A percentile compares a stretch with the other conserved stretches of the same genome.
phyloP scores from a whole-genome alignment of 1,284 basidiomycete species.

The Tausonia pullulans region DNA sequence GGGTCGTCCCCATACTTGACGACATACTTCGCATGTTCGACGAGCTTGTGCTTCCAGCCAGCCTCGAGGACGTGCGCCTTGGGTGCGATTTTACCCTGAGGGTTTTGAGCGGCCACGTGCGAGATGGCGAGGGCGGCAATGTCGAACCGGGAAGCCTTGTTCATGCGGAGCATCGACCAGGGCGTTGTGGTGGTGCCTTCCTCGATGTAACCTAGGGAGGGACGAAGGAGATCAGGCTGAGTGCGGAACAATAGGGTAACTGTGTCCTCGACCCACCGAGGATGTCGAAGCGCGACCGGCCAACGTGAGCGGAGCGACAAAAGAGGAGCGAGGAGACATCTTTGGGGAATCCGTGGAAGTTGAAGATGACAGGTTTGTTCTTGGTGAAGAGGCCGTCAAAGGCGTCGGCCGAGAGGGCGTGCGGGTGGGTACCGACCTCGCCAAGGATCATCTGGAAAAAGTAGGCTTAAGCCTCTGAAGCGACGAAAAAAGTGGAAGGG shows the following conservation, averaged over 20 bases:
- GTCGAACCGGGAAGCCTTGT: constrained; percentile 38
- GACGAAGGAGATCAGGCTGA: too few relatives aligned
- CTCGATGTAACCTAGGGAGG: constrained; percentile 33
- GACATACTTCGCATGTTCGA: constrained; percentile 27
- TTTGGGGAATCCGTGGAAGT: constrained; percentile 68
- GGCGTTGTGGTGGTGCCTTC: constrained; percentile 41
- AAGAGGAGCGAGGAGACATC: constrained; percentile 33
- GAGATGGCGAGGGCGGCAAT: constrained; percentile 36
- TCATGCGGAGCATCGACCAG: constrained; percentile 38
- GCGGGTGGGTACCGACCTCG: constrained; percentile 56
- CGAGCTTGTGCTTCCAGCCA: constrained; percentile 33
- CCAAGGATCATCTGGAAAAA: constrained; percentile 54
- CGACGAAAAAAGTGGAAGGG: constrained; percentile 12
- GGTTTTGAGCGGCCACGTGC: constrained; percentile 26
- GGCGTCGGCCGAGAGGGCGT: constrained; percentile 50
- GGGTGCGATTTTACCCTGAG: constrained; percentile 29
- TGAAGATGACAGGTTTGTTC: constrained; percentile 60
- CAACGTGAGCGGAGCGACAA: constrained; percentile 30
- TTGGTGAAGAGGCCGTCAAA: constrained; percentile 60
- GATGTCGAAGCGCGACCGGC: constrained; percentile 33
- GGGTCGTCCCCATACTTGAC: constrained; percentile 28
- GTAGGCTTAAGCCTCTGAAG: constrained; percentile 9
- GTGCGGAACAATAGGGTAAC: too few relatives aligned
- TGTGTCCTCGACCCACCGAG: constrained; percentile 2
- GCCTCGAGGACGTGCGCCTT: constrained; percentile 31